Conservation (phyloP, 2,329 filamentous ascomycete species). For the Talaromyces atroroseus region DNA sequence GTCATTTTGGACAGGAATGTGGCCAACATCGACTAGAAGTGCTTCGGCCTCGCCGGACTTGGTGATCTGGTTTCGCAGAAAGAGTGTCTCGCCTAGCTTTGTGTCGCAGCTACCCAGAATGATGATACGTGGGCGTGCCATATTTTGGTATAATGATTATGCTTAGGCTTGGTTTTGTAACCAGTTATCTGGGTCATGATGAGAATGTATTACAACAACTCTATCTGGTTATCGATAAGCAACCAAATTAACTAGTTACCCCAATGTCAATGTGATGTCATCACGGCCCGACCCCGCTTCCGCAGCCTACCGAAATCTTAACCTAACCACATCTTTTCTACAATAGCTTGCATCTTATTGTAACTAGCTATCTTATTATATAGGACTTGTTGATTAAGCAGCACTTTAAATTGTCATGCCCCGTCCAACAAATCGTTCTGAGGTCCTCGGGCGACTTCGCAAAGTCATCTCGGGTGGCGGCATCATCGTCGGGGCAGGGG, state of each 20-base stretch:
- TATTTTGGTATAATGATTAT: background rate
- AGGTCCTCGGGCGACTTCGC: slow-evolving; percentile 53
- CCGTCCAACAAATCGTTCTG: slow-evolving; percentile 51
- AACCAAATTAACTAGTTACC: too few relatives aligned
- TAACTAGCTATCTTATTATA: background rate
- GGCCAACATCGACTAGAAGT: slow-evolving; percentile 54
- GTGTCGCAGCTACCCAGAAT: slow-evolving; percentile 62
- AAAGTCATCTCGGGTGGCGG: slow-evolving; percentile 51
- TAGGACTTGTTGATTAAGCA: background rate
- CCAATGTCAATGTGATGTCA: background rate
- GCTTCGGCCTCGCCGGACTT: slow-evolving; percentile 29
- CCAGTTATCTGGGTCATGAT: background rate
- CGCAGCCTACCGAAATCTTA: background rate
- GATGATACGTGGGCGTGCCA: slow-evolving; percentile 33
- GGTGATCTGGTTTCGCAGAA: slow-evolving; percentile 46
- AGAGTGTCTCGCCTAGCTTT: slow-evolving; percentile 56
- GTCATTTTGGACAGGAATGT: slow-evolving; percentile 36
- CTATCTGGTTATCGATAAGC: background rate
- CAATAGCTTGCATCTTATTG: background rate
- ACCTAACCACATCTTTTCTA: slow-evolving; percentile 2
- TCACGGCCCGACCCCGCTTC: slow-evolving; percentile 7
- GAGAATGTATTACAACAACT: background rate
- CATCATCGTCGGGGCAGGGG: slow-evolving; percentile 63
- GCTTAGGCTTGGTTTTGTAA: too few relatives aligned
- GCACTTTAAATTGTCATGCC: slow-evolving; percentile 27